Percentiles rank a stretch among this genome's conserved stretches.
phyloP scores from a whole-genome alignment of 129 eudicot genomes.

The Cynara cardunculus region DNA sequence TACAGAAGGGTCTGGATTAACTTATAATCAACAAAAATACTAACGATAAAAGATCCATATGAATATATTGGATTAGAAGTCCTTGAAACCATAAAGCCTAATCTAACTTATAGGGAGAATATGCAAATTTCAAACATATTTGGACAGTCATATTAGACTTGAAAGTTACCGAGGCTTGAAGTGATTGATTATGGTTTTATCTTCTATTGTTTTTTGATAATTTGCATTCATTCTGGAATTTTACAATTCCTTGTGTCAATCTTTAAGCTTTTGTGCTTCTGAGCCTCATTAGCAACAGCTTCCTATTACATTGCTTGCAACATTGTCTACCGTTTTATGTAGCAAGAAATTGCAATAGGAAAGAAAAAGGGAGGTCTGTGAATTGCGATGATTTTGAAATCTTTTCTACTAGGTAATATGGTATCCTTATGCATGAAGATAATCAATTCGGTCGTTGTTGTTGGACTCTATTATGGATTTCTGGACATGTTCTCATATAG shows the following conservation, averaged over 20 bases:
- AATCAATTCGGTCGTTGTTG: too few species aligned
- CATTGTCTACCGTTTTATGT: neutral
- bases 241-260: neutral
- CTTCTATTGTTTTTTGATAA: constrained; percentile 1
- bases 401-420: too few species aligned
- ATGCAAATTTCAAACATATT: neutral
- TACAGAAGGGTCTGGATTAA: neutral
- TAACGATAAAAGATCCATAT: neutral
- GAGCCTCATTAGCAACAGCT: neutral
- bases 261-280: neutral
- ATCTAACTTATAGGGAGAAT: neutral
- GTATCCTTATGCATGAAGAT: too few species aligned
- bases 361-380: too few species aligned
- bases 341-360: too few species aligned
- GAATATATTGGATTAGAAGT: neutral
- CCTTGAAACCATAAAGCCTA: constrained; percentile 2
- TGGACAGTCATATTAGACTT: neutral
- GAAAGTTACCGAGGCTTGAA: neutral
- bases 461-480: too few species aligned
- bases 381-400: too few species aligned
- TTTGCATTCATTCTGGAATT: neutral
- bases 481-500: too few species aligned
- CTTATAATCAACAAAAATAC: neutral
- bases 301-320: neutral
- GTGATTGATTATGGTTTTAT: neutral